These are phyloP conservation scores for Scheffersomyces stipitis DNA, from an alignment of 805 yeast species.

Conservation along the genomic window DNA sequence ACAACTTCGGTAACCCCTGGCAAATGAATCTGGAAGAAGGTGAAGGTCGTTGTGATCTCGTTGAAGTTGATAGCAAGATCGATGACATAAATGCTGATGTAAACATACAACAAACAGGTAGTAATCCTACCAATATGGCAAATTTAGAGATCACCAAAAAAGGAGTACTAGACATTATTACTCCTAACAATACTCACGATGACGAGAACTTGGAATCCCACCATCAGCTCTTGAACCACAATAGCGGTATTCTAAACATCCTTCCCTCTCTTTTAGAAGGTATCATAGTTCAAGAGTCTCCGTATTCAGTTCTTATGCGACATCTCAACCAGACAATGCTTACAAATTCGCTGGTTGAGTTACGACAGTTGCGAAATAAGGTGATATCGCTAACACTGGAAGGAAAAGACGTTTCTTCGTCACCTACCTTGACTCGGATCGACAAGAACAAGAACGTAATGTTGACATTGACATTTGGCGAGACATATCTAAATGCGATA, in stretches of 20 bases:
- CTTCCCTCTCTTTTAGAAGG: not conserved
- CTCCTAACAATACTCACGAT: too few relatives aligned
- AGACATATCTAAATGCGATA: constrained; percentile 13
- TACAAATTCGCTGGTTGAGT: not conserved
- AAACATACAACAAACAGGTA: too few relatives aligned
- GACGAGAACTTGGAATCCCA: too few relatives aligned
- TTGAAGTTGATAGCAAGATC: too few relatives aligned
- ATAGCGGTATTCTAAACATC: not conserved
- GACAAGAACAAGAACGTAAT: constrained; percentile 17
- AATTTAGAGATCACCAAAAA: too few relatives aligned
- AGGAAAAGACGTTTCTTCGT: not conserved
- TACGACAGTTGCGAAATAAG: not conserved
- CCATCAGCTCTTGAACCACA: not conserved
- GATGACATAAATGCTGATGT: too few relatives aligned
- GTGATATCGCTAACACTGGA: not conserved
- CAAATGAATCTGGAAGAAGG: too few relatives aligned
- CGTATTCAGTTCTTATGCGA: not conserved
- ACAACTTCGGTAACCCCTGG: too few relatives aligned
- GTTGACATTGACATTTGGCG: constrained; percentile 20
- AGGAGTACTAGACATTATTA: too few relatives aligned
- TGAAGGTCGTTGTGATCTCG: too few relatives aligned
- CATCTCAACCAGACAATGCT: not conserved
- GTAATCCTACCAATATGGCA: too few relatives aligned
- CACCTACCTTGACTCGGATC: not conserved
- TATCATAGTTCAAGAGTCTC: not conserved